A percentile compares a stretch with the other conserved stretches of the same genome.
Conservation (phyloP, 2,329 filamentous ascomycete genomes). For the Colletotrichum sp. region DNA sequence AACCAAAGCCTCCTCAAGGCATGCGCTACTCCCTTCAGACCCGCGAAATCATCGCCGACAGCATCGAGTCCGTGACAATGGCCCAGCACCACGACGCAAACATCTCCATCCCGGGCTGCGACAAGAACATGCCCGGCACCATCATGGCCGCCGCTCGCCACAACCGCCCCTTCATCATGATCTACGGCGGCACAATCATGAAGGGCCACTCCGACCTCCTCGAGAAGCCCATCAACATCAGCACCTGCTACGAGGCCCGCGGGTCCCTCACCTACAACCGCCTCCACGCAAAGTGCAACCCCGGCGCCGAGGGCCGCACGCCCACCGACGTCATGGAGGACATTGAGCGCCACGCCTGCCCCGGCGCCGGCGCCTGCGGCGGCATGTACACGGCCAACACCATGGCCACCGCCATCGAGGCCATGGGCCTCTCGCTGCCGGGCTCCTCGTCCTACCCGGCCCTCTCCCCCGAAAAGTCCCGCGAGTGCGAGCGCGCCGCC, state of each 20-base stretch:
- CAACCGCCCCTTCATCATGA: conserved; percentile 92
- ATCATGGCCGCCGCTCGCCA: conserved; percentile 90
- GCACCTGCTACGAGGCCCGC: conserved; percentile 85
- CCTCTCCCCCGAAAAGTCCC: conserved; percentile 79
- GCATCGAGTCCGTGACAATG: conserved; percentile 90
- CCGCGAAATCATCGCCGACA: conserved; percentile 91
- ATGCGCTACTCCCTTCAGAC: conserved; percentile 95
- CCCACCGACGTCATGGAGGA: conserved; percentile 84
- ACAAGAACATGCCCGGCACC: conserved; percentile 97
- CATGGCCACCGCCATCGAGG: conserved; percentile 90
- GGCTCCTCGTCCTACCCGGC: conserved; percentile 87
- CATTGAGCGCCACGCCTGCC: conserved; percentile 78
- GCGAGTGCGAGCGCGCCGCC: conserved; percentile 83
- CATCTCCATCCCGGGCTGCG: conserved; percentile 90
- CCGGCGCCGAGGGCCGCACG: conserved; percentile 67
- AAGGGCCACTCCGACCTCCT: conserved; percentile 83
- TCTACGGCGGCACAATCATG: conserved; percentile 91
- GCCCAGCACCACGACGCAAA: conserved; percentile 93
- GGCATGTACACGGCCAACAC: conserved; percentile 96
- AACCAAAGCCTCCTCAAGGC: conserved; percentile 51
- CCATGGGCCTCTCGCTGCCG: conserved; percentile 82
- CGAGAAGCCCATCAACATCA: conserved; percentile 83
- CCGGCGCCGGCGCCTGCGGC: conserved; percentile 70
- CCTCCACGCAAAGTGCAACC: conserved; percentile 71
- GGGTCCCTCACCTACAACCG: conserved; percentile 82